phyloP scores from a whole-genome alignment of 2,329 filamentous ascomycete species.

The Cordyceps farinosa region DNA sequence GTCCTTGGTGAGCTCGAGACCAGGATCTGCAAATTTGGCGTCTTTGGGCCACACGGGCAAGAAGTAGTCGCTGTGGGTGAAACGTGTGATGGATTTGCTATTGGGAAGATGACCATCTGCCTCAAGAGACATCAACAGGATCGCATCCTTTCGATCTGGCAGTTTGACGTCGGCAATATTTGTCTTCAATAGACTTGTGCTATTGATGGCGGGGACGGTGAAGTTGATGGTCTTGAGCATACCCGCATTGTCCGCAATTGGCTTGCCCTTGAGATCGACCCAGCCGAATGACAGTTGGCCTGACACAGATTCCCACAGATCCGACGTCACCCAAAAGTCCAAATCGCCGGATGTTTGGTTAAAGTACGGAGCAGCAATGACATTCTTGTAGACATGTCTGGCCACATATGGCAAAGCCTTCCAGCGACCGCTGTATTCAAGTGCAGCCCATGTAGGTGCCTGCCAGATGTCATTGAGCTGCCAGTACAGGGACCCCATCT shows the following conservation, averaged over 20 bases:
- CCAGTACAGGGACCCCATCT: conserved; percentile 61
- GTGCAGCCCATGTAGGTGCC: conserved; percentile 60
- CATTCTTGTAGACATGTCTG: conserved; percentile 52
- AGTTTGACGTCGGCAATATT: conserved; percentile 19
- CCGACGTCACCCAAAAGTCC: conserved; percentile 37
- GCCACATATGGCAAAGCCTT: conserved; percentile 58
- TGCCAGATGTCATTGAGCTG: conserved; percentile 64
- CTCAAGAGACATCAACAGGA: conserved; percentile 18
- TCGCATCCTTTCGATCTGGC: conserved; percentile 16
- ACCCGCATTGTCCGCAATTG: conserved; percentile 19
- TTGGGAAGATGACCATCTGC: conserved; percentile 21
- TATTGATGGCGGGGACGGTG: conserved; percentile 19
- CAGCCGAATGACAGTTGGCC: conserved; percentile 17
- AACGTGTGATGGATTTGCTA: background rate
- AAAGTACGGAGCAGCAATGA: conserved; percentile 57
- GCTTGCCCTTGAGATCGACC: conserved; percentile 18
- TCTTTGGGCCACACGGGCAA: conserved; percentile 21
- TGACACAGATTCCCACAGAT: conserved; percentile 19
- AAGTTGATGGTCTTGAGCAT: conserved; percentile 18
- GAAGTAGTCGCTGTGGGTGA: conserved; percentile 20
- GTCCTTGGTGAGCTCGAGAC: conserved; percentile 18
- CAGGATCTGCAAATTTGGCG: conserved; percentile 20
- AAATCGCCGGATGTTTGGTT: conserved; percentile 48
- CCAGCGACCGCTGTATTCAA: conserved; percentile 61
- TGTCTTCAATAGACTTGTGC: conserved; percentile 6